phyloP scores from a whole-genome alignment of 805 yeast genomes.

The Danielia reshetovae region DNA sequence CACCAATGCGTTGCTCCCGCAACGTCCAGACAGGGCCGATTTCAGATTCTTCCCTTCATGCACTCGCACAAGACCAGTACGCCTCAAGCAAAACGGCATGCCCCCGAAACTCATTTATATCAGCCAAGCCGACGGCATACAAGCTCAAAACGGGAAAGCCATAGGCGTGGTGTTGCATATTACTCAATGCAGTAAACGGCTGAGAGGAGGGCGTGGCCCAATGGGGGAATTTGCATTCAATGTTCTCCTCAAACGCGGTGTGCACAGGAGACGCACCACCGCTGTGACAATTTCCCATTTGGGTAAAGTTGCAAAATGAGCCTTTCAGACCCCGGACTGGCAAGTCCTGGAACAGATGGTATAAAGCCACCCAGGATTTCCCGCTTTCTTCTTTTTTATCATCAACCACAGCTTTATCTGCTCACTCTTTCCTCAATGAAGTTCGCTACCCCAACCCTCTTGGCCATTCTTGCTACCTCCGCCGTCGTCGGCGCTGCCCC shows the following conservation, averaged over 20 bases:
- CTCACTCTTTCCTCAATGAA: slow-evolving; percentile 25
- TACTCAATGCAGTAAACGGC: neutral
- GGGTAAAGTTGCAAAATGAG: slow-evolving; percentile 2
- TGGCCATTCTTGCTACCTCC: slow-evolving; percentile 38
- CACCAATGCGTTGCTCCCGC: neutral
- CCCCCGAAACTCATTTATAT: no score
- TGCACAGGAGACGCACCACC: slow-evolving; percentile 1
- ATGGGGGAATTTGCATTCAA: slow-evolving; percentile 1
- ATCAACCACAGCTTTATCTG: neutral
- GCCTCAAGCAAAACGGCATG: no score
- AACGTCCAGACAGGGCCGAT: no score
- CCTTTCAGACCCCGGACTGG: no score
- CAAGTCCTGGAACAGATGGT: no score
- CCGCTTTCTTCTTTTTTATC: neutral
- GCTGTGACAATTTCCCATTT: slow-evolving; percentile 4
- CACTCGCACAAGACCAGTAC: no score
- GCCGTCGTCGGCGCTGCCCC: slow-evolving; percentile 36
- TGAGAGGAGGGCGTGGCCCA: neutral
- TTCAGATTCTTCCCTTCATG: no score
- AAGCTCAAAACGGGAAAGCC: no score
- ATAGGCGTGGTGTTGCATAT: no score
- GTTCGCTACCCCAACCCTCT: slow-evolving; percentile 35
- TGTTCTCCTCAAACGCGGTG: neutral
- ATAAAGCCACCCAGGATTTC: no score
- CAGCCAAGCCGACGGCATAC: no score